Base-by-base conservation (phyloP, 2,329 filamentous ascomycete species). In the Orbilia javanica region DNA sequence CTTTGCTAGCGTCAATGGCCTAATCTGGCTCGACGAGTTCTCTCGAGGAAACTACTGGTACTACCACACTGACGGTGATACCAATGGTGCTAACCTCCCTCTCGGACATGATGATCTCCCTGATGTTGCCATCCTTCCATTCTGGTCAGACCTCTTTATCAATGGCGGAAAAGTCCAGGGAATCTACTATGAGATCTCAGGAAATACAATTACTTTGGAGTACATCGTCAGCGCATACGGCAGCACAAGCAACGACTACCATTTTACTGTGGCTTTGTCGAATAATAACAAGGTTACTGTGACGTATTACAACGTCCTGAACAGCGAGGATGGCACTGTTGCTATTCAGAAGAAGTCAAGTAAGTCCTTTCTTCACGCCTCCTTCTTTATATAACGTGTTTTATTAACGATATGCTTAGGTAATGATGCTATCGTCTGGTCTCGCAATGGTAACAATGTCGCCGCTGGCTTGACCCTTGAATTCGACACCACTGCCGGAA, bases 51-150 rank as follows among this genome's bases (percentile, higher is more conserved):
- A 77, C 66, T 77, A 71, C 34, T 55, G 53, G 42, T 55, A 39
- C 27, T 72, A 65, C 46, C 50, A 20, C 44, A 74, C 20, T n/a
- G 70, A 72, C 7, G 53, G 18, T 18, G 73, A 78, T 29, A 48
- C n/a, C 34, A 63, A 68, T 36, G 74, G 74, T 20, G 67, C 52
- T 29, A 22, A 18, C n/a, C 60, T 72, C 27, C 74, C 74, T 15
- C 44, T 72, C 11, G 62, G 46, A 10, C 25, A 62, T 0, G 52
- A 72, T 8, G 44, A 60, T 7, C 74, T 78, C 18, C 74, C 74
- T 18, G 67, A 78, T 50, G 44, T 78, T 34, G 67, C 74, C 6
- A 67, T 78, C 31, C 74, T 78, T 48, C 67, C 74, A 29, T 78
- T 72, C 53, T 78, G 74, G 74, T 31, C 67, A 0, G 74, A 78